These are phyloP conservation scores for Musa troglodytarum DNA, from an alignment of 176 grass and related monocot genomes.

Conservation along the genomic window DNA sequence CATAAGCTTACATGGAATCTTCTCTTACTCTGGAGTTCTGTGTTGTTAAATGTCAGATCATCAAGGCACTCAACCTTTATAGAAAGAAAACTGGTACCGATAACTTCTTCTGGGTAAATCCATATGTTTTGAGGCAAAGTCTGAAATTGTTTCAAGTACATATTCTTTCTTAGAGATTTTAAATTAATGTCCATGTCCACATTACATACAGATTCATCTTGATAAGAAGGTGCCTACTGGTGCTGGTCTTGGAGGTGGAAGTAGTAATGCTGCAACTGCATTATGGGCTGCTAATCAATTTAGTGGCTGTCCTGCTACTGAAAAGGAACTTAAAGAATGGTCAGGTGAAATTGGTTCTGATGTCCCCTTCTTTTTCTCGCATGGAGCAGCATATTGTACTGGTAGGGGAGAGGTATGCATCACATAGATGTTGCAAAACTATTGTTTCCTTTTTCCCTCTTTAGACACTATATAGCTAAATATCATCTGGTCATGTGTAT, in stretches of 20 bases:
- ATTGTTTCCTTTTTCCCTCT: not conserved
- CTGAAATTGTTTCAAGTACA: not conserved
- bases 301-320: slow-evolving; percentile 79
- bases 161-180: not conserved
- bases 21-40: slow-evolving; percentile 7
- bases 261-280: slow-evolving; percentile 94
- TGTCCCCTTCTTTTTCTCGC: slow-evolving; percentile 94
- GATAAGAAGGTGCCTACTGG: slow-evolving; percentile 98
- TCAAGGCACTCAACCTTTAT: slow-evolving; percentile 94
- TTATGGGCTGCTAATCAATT: slow-evolving; percentile 99
- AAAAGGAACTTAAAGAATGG: slow-evolving; percentile 95
- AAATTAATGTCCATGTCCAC: not conserved
- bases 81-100: slow-evolving; percentile 84
- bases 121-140: slow-evolving; percentile 11
- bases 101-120: slow-evolving; percentile 83
- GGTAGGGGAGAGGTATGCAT: slow-evolving; percentile 82
- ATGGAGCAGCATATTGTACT: slow-evolving; percentile 87
- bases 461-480: not conserved
- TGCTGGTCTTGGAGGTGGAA: slow-evolving; percentile 97
- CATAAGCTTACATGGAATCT: not conserved
- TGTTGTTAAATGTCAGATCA: slow-evolving; percentile 49
- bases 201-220: slow-evolving; percentile 65
- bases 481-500: not conserved
- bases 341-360: slow-evolving; percentile 98
- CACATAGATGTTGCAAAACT: not conserved